Base-by-base conservation (phyloP, 176 grass and related monocot species). In the Hyparrhenia diplandra region DNA sequence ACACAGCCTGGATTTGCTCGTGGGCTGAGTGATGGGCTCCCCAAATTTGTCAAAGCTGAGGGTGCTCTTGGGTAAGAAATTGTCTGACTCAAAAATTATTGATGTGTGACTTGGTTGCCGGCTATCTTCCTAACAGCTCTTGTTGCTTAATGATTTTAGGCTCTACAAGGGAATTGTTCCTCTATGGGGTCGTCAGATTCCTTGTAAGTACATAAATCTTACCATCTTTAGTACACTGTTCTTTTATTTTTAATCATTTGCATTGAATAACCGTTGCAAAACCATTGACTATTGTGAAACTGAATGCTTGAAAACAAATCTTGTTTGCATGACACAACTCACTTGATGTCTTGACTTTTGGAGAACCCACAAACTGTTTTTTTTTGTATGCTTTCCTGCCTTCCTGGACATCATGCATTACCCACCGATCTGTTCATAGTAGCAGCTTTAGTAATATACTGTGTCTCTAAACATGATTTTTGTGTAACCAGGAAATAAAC, bases 1-100 rank as follows among this genome's bases (percentile, higher is more conserved):
- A 99, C 96, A 2, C 96, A 99, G 37, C 96, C 92, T 47, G 96
- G 96, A 32, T 99, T 99, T 63, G 96, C 96, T 51, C 88, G 88
- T 82, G 96, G 96, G 20, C 70, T 99, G 89, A 88, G 90, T 27
- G 96, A 99, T 78, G 96, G 96, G n/a, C 86, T 99, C 31, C 96
- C 96, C 6, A 99, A 99, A 87, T 90, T 99, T 42, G 46, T 99
- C 67, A 85, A 74, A 62, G 89, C 96, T 68, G 96, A 99, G 79
- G 96, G 96, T 11, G 89, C 43, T 85, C 41, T 61, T 28, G 93
- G 96, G 96, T 98, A 88, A 84, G 76, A 55, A 74, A 77, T 82
- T 18, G 49, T 24, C 16, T 64, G 29, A 51, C 17, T 40, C 18
- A 27, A 77, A 60, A 69, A 13, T 42, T 10, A 21, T 31, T 0